Evolutionary conservation across 495 filamentous ascomycete species (phyloP).

Genomic region (Amniculicola lignicola): DNA sequence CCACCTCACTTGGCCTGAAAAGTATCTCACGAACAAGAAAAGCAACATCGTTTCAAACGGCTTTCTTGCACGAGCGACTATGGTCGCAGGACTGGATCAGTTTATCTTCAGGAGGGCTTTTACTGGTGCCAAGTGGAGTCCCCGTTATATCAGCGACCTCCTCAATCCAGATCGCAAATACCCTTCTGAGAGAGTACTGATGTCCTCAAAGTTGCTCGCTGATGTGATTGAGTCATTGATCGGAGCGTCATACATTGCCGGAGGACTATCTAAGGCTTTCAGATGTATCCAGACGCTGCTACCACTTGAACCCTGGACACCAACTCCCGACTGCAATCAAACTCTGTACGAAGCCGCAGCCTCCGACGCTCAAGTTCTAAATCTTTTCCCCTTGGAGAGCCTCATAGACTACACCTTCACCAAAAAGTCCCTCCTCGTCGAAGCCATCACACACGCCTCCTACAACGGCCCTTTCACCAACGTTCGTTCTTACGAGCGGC

Average conservation of each 20-base stretch:
- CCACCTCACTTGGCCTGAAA: slow-evolving; percentile 71
- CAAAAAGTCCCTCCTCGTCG: slow-evolving; percentile 67
- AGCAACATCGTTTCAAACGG: slow-evolving; percentile 71
- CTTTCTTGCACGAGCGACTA: slow-evolving; percentile 61
- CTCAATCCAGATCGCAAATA: slow-evolving; percentile 14
- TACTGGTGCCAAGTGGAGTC: slow-evolving; percentile 68
- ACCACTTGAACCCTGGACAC: slow-evolving; percentile 46
- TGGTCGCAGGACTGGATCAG: slow-evolving; percentile 60
- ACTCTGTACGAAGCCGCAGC: slow-evolving; percentile 11
- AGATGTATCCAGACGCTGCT: slow-evolving; percentile 60
- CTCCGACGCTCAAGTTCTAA: slow-evolving; percentile 17
- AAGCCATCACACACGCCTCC: slow-evolving; percentile 84
- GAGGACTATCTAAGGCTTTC: slow-evolving; percentile 62
- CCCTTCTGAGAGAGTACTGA: slow-evolving; percentile 41
- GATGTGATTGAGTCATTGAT: slow-evolving; percentile 88
- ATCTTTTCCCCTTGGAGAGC: slow-evolving; percentile 49
- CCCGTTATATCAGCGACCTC: slow-evolving; percentile 58
- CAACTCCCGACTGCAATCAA: slow-evolving; percentile 6
- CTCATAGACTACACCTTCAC: slow-evolving; percentile 70
- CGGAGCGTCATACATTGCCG: slow-evolving; percentile 71
- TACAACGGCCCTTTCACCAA: slow-evolving; percentile 45
- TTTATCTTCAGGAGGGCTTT: slow-evolving; percentile 72
- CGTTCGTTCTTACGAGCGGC: slow-evolving; percentile 70
- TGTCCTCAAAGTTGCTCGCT: slow-evolving; percentile 75
- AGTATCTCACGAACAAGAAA: slow-evolving; percentile 66